These are phyloP conservation scores for Plasmodiophora brassicae DNA, from an alignment of 208 protist genomes.

Conservation along the genomic window DNA sequence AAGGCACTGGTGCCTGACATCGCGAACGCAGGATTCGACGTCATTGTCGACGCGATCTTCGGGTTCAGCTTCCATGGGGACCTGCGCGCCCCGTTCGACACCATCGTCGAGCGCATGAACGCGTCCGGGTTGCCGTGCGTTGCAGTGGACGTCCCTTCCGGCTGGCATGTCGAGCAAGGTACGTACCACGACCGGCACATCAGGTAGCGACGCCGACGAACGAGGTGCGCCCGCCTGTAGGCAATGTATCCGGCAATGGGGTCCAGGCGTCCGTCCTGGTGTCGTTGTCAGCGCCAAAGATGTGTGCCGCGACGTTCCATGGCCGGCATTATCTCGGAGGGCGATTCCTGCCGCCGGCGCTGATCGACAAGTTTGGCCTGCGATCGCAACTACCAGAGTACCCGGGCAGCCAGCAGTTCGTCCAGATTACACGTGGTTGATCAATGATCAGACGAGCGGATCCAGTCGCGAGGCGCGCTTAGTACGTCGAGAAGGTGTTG, in stretches of 20 bases:
- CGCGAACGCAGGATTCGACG: background rate
- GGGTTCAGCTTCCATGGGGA: conserved; percentile 15
- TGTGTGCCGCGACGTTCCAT: background rate
- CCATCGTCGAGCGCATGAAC: background rate
- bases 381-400: background rate
- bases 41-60: background rate
- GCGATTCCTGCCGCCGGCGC: background rate
- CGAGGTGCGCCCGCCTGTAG: background rate
- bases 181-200: background rate
- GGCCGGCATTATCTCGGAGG: background rate
- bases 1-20: background rate
- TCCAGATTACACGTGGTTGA: background rate
- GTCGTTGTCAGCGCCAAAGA: conserved; percentile 16
- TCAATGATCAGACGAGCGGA: too few species aligned
- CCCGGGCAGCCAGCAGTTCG: background rate
- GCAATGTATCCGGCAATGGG: background rate
- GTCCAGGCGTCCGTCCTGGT: background rate
- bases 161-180: background rate
- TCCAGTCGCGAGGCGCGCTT: too few species aligned
- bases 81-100: background rate
- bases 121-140: background rate
- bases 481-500: too few species aligned
- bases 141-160: background rate
- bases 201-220: background rate
- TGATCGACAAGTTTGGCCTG: background rate